phyloP scores from a whole-genome alignment of 2,329 filamentous ascomycete genomes.

The Stenocarpella maydis region DNA sequence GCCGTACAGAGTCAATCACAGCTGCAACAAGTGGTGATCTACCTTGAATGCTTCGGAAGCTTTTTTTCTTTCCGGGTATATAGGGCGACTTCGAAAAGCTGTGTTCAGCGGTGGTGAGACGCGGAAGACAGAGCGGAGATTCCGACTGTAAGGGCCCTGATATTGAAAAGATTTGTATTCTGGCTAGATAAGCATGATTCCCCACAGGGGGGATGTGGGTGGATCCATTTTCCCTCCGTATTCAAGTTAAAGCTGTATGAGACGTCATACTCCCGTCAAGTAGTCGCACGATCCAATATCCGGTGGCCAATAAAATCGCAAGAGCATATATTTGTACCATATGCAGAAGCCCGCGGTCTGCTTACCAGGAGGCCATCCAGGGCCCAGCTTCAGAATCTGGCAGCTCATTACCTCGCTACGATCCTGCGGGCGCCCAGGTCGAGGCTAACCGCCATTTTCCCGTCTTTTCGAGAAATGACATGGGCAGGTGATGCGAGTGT shows the following conservation, averaged over 20 bases:
- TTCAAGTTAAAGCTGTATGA: background rate
- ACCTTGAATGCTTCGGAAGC: background rate
- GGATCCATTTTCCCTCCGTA: too few species aligned
- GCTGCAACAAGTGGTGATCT: background rate
- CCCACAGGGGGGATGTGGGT: too few species aligned
- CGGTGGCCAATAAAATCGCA: background rate
- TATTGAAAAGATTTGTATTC: too few species aligned
- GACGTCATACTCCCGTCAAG: background rate
- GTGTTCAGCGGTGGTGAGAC: background rate
- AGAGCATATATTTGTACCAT: background rate
- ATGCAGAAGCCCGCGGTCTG: background rate
- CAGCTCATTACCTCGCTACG: background rate
- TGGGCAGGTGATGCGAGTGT: background rate
- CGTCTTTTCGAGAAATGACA: slow-evolving; percentile 3
- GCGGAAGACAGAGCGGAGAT: background rate
- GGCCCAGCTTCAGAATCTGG: background rate
- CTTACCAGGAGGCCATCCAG: too few species aligned
- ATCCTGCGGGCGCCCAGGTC: background rate
- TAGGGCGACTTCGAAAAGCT: too few species aligned
- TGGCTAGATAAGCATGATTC: too few species aligned
- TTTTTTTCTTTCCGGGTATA: background rate
- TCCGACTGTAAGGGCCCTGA: background rate
- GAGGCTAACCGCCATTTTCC: background rate
- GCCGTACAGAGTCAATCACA: background rate
- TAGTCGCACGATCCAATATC: background rate